Evolutionary conservation across 179 eudicot genomes (phyloP).

Genomic region (Spinacia oleracea): DNA sequence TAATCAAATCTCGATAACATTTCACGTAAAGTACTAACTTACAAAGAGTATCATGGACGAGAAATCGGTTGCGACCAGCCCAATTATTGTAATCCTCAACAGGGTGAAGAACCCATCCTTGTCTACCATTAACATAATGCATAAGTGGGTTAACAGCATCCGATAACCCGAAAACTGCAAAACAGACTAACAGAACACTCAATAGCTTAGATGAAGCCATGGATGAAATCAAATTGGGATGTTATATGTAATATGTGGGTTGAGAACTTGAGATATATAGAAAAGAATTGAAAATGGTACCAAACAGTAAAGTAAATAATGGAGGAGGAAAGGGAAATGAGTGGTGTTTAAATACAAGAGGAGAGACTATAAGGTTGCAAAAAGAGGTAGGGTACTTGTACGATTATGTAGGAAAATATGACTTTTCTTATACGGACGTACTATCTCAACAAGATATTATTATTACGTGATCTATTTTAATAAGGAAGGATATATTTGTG

Average conservation of each 20-base stretch:
- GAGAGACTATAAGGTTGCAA: neutral
- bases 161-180: neutral
- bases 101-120: conserved; percentile 31
- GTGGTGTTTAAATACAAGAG: neutral
- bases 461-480: neutral
- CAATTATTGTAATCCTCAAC: conserved; percentile 22
- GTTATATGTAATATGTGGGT: no score
- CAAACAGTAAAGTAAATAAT: conserved; percentile 7
- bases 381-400: neutral
- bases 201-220: conserved; percentile 24
- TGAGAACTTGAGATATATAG: no score
- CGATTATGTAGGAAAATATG: neutral
- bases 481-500: neutral
- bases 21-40: neutral
- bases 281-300: neutral
- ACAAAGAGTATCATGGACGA: conserved; percentile 31
- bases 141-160: conserved; percentile 10
- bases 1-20: no score
- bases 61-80: conserved; percentile 23
- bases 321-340: neutral
- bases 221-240: neutral
- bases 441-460: neutral
- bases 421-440: no score
- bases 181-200: neutral
- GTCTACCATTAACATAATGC: conserved; percentile 27